phyloP scores from a whole-genome alignment of 164 flowering plant species.

The Akebia trifoliata region DNA sequence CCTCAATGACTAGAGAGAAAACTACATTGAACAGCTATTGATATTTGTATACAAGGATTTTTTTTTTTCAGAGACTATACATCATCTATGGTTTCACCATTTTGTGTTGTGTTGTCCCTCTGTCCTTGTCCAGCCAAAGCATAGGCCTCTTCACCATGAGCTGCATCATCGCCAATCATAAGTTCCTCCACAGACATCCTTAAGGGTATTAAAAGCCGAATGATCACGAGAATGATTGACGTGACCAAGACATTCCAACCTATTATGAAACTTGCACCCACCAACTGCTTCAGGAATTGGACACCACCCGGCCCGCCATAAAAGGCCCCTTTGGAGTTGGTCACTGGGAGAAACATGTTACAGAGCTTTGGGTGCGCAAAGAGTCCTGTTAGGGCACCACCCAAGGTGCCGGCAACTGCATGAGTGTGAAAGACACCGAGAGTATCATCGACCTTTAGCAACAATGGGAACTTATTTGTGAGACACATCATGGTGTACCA shows the following conservation, averaged over 20 bases:
- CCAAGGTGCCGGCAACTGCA: conserved; percentile 34
- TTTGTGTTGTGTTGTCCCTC: not conserved
- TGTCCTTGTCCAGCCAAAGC: conserved; percentile 24
- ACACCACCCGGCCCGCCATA: conserved; percentile 16
- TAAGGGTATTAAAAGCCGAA: conserved; percentile 14
- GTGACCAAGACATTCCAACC: conserved; percentile 21
- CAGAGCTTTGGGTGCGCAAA: conserved; percentile 31
- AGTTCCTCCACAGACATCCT: conserved; percentile 30
- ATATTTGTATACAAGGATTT: too few relatives aligned
- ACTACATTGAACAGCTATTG: too few relatives aligned
- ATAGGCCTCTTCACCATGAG: conserved; percentile 36
- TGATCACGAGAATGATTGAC: conserved; percentile 19
- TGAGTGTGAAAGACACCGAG: too few relatives aligned
- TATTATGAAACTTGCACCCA: conserved; percentile 16
- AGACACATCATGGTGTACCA: conserved; percentile 32
- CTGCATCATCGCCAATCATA: conserved; percentile 30
- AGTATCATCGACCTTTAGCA: too few relatives aligned
- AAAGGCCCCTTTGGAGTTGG: conserved; percentile 25
- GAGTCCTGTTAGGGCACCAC: conserved; percentile 30
- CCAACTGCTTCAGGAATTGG: conserved; percentile 24
- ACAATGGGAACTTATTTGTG: conserved; percentile 8
- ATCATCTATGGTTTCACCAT: too few relatives aligned
- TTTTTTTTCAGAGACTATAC: too few relatives aligned
- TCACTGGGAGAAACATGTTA: conserved; percentile 19
- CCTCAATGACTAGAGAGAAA: too few relatives aligned